Percentiles rank a stretch among this genome's conserved stretches.
Evolutionary conservation across 176 grass and related monocot genomes (phyloP).

Genomic region (Coix lacrymajobi): DNA sequence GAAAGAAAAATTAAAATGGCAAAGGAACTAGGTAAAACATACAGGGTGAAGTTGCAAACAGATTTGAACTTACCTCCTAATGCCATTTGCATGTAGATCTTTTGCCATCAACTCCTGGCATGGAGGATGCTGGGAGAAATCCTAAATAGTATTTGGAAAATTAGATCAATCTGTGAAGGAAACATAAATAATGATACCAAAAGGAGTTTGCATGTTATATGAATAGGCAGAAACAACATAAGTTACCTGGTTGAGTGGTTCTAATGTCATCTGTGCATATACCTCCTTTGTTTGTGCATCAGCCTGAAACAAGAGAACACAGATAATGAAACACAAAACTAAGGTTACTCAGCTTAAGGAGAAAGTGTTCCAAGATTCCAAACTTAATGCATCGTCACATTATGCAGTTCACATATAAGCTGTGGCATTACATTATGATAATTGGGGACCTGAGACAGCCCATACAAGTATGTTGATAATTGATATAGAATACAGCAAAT

Average conservation of each 20-base stretch:
- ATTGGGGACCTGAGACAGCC: too few species aligned
- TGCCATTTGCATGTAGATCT: conserved; percentile 91
- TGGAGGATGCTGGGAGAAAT: conserved; percentile 90
- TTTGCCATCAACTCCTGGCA: conserved; percentile 84
- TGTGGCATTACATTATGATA: too few species aligned
- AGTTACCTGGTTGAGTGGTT: conserved; percentile 77
- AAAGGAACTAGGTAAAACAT: background rate
- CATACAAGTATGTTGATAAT: too few species aligned
- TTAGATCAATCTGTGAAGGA: conserved; percentile 40
- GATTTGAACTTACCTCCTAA: conserved; percentile 52
- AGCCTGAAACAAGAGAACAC: too few species aligned
- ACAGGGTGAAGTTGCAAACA: background rate
- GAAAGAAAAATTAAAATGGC: background rate
- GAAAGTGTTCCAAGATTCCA: too few species aligned
- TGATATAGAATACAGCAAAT: background rate
- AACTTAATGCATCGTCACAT: too few species aligned
- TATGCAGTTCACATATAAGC: too few species aligned
- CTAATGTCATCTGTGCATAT: conserved; percentile 91
- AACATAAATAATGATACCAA: conserved; percentile 20
- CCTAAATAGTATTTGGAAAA: conserved; percentile 43
- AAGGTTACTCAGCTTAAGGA: too few species aligned
- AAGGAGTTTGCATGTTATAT: background rate
- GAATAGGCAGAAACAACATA: background rate
- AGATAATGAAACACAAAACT: too few species aligned
- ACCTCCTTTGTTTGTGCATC: conserved; percentile 86